Evolutionary conservation across 768 basidiomycete species (phyloP).

Genomic region (Tulasnella sp.): DNA sequence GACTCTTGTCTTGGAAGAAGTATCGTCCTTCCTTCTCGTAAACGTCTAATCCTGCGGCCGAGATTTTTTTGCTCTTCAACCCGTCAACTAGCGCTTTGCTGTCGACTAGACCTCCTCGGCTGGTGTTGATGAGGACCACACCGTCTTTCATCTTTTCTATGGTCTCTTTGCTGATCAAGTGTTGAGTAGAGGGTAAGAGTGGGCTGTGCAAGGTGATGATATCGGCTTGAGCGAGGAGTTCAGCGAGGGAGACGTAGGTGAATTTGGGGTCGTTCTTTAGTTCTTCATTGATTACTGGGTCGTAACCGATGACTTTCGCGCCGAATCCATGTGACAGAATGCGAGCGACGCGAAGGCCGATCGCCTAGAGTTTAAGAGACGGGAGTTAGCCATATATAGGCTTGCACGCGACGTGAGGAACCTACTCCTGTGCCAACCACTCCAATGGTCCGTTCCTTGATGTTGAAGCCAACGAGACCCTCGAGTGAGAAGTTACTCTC

Average conservation of each 20-base stretch:
- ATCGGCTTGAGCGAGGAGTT: slow-evolving; percentile 22
- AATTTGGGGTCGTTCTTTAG: slow-evolving; percentile 13
- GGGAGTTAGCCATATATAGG: not conserved
- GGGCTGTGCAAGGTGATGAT: slow-evolving; percentile 28
- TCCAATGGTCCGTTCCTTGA: slow-evolving; percentile 25
- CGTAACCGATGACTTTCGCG: slow-evolving; percentile 22
- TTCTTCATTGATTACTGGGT: slow-evolving; percentile 17
- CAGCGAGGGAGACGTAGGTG: slow-evolving; percentile 21
- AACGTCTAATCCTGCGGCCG: slow-evolving; percentile 19
- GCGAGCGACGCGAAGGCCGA: slow-evolving; percentile 20
- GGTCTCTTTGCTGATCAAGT: slow-evolving; percentile 21
- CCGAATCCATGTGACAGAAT: slow-evolving; percentile 24
- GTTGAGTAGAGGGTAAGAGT: slow-evolving; percentile 21
- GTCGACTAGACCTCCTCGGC: slow-evolving; percentile 23
- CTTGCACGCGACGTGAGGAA: not conserved
- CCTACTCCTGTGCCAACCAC: slow-evolving; percentile 25
- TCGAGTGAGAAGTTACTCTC: slow-evolving; percentile 18
- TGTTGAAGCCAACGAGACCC: slow-evolving; percentile 18
- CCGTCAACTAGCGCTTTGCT: slow-evolving; percentile 18
- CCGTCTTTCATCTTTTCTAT: slow-evolving; percentile 21
- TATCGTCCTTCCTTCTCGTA: slow-evolving; percentile 18
- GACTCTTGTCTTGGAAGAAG: slow-evolving; percentile 17
- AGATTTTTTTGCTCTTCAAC: slow-evolving; percentile 15
- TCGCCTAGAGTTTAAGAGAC: not conserved
- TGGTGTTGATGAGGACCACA: slow-evolving; percentile 23